These are phyloP conservation scores for Moricandia moricandioides DNA, from an alignment of 345 rosid species.

Conservation along the genomic window DNA sequence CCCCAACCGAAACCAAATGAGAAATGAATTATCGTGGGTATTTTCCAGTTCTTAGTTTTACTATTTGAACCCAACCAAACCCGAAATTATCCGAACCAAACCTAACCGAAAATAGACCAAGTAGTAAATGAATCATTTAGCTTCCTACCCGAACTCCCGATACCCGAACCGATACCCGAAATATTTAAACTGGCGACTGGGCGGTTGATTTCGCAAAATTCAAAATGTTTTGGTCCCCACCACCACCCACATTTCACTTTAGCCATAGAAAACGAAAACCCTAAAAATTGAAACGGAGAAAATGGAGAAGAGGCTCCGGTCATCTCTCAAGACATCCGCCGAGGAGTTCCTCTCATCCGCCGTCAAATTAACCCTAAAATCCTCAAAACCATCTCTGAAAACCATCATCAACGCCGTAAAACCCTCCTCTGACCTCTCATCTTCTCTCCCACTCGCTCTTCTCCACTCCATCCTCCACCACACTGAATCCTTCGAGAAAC, in stretches of 20 bases:
- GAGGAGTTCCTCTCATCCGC: constrained; percentile 65
- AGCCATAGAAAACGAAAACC: neutral
- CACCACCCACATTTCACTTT: neutral
- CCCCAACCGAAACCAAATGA: no score
- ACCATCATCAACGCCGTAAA: constrained; percentile 52
- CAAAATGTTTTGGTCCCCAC: no score
- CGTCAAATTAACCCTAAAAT: constrained; percentile 45
- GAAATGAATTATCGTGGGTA: no score
- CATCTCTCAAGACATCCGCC: constrained; percentile 65
- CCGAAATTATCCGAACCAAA: no score
- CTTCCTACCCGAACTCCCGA: no score
- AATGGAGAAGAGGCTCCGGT: constrained; percentile 76
- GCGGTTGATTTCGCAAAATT: no score
- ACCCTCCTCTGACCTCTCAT: constrained; percentile 49
- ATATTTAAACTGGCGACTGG: no score
- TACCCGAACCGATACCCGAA: no score
- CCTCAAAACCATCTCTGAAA: constrained; percentile 67
- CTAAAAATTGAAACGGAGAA: neutral
- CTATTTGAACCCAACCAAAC: no score
- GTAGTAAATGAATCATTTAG: no score
- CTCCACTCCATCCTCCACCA: constrained; percentile 44
- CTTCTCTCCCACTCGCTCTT: constrained; percentile 59
- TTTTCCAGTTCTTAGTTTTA: no score
- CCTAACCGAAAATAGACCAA: no score
- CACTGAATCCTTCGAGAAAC: constrained; percentile 40